phyloP scores from a whole-genome alignment of 192 early-diverging fungal species.

The Rhizophagus clarus region DNA sequence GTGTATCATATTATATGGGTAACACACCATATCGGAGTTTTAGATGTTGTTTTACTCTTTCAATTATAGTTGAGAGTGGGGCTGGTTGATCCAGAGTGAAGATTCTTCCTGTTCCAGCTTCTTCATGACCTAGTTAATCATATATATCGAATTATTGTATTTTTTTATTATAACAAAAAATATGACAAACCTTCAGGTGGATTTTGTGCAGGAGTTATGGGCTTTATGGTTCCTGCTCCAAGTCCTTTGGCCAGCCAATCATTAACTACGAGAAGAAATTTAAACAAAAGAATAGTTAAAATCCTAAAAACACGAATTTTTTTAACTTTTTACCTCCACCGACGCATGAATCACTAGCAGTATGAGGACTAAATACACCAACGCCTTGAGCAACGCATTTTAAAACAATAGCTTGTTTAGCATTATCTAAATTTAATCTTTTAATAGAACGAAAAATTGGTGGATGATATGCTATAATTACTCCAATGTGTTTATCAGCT shows the following conservation, averaged over 20 bases:
- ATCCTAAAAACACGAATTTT: not conserved
- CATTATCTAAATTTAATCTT: slow-evolving; percentile 70
- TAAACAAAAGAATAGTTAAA: not conserved
- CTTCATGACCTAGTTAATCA: slow-evolving; percentile 50
- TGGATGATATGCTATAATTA: slow-evolving; percentile 93
- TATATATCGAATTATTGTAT: not conserved
- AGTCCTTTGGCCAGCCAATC: slow-evolving; percentile 87
- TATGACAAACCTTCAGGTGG: slow-evolving; percentile 52
- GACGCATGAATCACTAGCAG: slow-evolving; percentile 78
- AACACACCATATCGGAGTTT: slow-evolving; percentile 62
- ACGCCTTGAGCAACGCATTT: slow-evolving; percentile 83
- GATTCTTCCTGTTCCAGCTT: slow-evolving; percentile 62
- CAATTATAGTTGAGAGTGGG: slow-evolving; percentile 54
- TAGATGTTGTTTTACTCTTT: slow-evolving; percentile 64
- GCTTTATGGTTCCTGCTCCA: slow-evolving; percentile 43
- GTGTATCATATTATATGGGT: not conserved
- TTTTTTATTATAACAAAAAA: not conserved
- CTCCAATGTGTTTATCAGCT: slow-evolving; percentile 72
- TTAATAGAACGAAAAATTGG: slow-evolving; percentile 88
- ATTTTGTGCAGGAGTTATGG: slow-evolving; percentile 46
- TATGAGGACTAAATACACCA: slow-evolving; percentile 90
- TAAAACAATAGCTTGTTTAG: slow-evolving; percentile 80
- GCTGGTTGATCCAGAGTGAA: slow-evolving; percentile 59
- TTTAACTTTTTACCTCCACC: slow-evolving; percentile 57
- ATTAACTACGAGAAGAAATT: slow-evolving; percentile 57